These are phyloP conservation scores for Mycena sanguinolenta DNA, from an alignment of 768 basidiomycete species.

Conservation along the genomic window DNA sequence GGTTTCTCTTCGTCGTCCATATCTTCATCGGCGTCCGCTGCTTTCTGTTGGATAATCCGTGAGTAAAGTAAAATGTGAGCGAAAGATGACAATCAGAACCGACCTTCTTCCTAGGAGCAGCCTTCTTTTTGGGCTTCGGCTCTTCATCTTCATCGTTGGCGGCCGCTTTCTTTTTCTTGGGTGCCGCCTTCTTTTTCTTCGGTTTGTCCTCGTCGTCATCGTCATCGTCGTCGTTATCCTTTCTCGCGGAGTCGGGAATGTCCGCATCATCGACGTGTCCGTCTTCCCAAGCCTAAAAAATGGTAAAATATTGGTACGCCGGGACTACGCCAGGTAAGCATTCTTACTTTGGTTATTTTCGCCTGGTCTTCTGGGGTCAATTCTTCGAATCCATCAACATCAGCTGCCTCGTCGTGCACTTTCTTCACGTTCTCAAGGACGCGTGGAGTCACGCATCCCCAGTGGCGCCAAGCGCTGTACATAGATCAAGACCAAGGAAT, in stretches of 20 bases:
- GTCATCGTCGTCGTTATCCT: constrained; percentile 55
- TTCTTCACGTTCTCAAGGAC: constrained; percentile 71
- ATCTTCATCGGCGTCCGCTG: constrained; percentile 51
- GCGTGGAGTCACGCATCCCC: constrained; percentile 71
- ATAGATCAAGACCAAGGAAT: not conserved
- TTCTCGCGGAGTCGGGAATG: constrained; percentile 80
- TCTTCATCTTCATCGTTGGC: constrained; percentile 49
- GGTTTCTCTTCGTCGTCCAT: constrained; percentile 42
- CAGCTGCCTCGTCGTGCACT: constrained; percentile 66
- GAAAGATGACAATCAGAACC: not conserved
- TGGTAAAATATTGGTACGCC: not conserved
- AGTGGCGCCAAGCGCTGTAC: constrained; percentile 85
- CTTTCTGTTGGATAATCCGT: constrained; percentile 36
- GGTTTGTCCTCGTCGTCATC: constrained; percentile 64
- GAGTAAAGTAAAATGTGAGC: constrained; percentile 5
- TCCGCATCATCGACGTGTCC: constrained; percentile 87
- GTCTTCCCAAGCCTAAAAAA: constrained; percentile 75
- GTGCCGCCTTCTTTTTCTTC: constrained; percentile 58
- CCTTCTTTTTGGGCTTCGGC: constrained; percentile 51
- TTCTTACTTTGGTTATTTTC: constrained; percentile 55
- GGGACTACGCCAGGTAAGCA: not conserved
- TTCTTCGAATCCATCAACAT: constrained; percentile 90
- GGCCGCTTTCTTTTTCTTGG: constrained; percentile 47
- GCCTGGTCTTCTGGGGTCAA: constrained; percentile 77
- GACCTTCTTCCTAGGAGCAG: constrained; percentile 51